Base-by-base conservation (phyloP, 2,329 filamentous ascomycete genomes). In the Daldinia sp. region DNA sequence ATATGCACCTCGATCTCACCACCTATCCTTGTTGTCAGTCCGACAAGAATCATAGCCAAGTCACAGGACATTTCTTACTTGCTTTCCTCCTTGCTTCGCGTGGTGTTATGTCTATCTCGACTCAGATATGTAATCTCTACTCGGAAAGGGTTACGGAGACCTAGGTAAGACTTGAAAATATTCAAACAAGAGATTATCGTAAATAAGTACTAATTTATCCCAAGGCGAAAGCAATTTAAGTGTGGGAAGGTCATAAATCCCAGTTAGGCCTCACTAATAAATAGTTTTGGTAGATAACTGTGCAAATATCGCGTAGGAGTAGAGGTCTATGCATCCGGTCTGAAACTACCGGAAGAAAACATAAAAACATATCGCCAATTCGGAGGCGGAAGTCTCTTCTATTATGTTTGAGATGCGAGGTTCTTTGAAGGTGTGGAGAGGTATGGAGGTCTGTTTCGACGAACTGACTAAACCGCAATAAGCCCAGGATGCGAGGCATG, bases 391-490 rank as follows among this genome's bases (percentile, higher is more conserved):
- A 74, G 68, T 72, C 70, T 75, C 77, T 79, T 75, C 73, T 74
- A 78, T 74, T 77, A 75, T 26, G 60, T 64, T 60, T 23, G 74
- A 72, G 75, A 74, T 74, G 66, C 71, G 73, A 75, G 72, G 70
- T 72, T 72, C 76, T 74, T 74, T 75, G 72, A 74, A 75, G 75
- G 76, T 75, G 74, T 72, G 75, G 76, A 56, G 46, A 51, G 46
- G 46, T 51, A 28, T 48, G 44, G 44, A 50, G 53, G 35, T 56
- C 7, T 26, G 35, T 77, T 77, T 77, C 75, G 74, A 79, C 76
- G 76, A 75, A 73, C 69, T 71, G 69, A 75, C 80, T 81, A 82
- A 77, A 74, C 79, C 78, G 72, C 73, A 81, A 80, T 74, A 73
- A 77, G 79, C 72, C 74, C 75, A 73, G 74, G 75, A 79, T 78